These are phyloP conservation scores for Phyllosticta citribraziliensis DNA, from an alignment of 2,329 filamentous ascomycete species.

Conservation along the genomic window DNA sequence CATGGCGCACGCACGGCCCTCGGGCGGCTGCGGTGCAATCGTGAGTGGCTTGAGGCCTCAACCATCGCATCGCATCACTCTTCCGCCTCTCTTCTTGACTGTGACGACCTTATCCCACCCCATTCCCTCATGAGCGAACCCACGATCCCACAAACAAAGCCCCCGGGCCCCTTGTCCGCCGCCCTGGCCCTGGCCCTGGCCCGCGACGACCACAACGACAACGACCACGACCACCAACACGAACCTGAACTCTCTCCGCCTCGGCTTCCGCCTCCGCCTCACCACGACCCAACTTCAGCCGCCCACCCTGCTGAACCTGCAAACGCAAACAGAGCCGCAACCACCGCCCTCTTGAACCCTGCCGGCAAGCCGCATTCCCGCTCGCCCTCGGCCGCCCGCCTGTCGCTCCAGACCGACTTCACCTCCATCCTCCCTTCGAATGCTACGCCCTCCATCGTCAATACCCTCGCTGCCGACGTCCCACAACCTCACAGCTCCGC, in stretches of 20 bases:
- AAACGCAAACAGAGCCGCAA: background rate
- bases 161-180: background rate
- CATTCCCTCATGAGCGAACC: background rate
- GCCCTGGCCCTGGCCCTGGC: too few species aligned
- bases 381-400: slow-evolving; percentile 20
- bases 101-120: too few species aligned
- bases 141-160: background rate
- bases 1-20: background rate
- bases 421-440: slow-evolving; percentile 10
- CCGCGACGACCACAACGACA: too few species aligned
- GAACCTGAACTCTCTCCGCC: background rate
- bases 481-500: slow-evolving; percentile 24
- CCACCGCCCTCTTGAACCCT: slow-evolving; percentile 12
- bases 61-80: too few species aligned
- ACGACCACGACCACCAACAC: background rate
- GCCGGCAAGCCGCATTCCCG: slow-evolving; percentile 23
- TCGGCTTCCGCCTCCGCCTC: too few species aligned
- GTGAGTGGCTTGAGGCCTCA: background rate
- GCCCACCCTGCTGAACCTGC: background rate
- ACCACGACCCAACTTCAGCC: slow-evolving; percentile 2
- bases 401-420: slow-evolving; percentile 22
- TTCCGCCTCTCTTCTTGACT: too few species aligned
- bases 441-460: slow-evolving; percentile 11
- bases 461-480: slow-evolving; percentile 6
- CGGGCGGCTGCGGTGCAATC: background rate